These are phyloP conservation scores for Centella asiatica DNA, from an alignment of 129 eudicot species.

Conservation along the genomic window DNA sequence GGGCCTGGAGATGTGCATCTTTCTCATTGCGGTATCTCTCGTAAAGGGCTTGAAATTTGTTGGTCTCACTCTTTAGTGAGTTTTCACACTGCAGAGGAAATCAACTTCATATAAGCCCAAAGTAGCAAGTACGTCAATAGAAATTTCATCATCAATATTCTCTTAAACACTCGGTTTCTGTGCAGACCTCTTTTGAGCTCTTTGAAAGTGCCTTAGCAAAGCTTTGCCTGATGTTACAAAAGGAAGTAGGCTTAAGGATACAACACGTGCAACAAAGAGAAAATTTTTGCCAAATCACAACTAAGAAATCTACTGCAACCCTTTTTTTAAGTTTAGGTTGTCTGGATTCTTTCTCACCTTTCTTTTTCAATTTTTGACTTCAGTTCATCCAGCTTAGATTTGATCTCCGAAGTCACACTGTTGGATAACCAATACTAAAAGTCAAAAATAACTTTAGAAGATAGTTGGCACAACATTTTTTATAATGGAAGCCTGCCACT, in stretches of 20 bases:
- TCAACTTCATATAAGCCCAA: constrained; percentile 8
- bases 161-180: constrained; percentile 10
- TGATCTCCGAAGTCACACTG: constrained; percentile 84
- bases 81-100: constrained; percentile 71
- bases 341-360: constrained; percentile 44
- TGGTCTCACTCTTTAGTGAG: constrained; percentile 67
- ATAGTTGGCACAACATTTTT: background rate
- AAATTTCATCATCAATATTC: constrained; percentile 3
- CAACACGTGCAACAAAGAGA: background rate
- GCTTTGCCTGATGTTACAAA: constrained; percentile 48
- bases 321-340: background rate
- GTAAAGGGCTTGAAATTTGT: constrained; percentile 66
- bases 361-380: constrained; percentile 85
- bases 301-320: background rate
- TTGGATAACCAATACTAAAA: constrained; percentile 9
- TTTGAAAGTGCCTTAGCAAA: constrained; percentile 86
- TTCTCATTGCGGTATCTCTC: constrained; percentile 81
- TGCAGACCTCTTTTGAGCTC: constrained; percentile 91
- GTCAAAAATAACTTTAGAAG: background rate
- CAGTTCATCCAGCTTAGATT: constrained; percentile 69
- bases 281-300: background rate
- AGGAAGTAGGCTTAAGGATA: constrained; percentile 6
- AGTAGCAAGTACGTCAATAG: constrained; percentile 1
- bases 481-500: background rate
- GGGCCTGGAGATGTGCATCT: constrained; percentile 67